phyloP scores from a whole-genome alignment of 2,329 filamentous ascomycete species.

The Pyricularia pennisetigena region DNA sequence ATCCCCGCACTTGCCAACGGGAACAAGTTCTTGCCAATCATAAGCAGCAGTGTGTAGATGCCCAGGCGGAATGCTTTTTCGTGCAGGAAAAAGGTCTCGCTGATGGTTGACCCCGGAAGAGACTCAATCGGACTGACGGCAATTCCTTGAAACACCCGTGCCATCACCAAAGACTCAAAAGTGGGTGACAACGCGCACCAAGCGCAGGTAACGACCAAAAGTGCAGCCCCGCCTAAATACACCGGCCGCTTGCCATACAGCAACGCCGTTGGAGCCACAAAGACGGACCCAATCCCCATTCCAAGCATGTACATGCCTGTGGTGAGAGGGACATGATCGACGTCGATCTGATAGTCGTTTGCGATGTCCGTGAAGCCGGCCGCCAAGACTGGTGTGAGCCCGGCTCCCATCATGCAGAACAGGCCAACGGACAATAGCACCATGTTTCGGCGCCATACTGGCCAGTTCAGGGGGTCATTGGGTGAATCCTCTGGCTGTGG shows the following conservation, averaged over 20 bases:
- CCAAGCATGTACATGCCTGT: constrained; percentile 94
- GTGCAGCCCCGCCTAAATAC: constrained; percentile 65
- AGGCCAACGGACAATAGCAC: constrained; percentile 77
- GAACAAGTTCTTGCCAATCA: constrained; percentile 86
- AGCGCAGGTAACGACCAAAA: constrained; percentile 68
- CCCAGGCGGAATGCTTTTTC: constrained; percentile 88
- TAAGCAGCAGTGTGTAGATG: constrained; percentile 80
- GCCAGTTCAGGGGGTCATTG: constrained; percentile 93
- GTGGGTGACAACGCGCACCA: constrained; percentile 84
- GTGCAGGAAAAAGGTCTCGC: constrained; percentile 93
- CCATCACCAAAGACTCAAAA: constrained; percentile 70
- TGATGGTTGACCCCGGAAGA: constrained; percentile 84
- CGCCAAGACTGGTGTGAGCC: constrained; percentile 82
- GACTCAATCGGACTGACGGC: constrained; percentile 87
- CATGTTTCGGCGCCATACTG: constrained; percentile 66
- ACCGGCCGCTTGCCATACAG: constrained; percentile 84
- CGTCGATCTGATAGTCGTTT: constrained; percentile 49
- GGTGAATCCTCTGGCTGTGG: constrained; percentile 85
- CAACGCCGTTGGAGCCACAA: constrained; percentile 86
- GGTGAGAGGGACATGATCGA: constrained; percentile 70
- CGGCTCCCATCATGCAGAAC: constrained; percentile 88
- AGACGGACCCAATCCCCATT: constrained; percentile 70
- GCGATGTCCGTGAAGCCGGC: constrained; percentile 83
- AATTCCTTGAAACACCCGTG: constrained; percentile 78
- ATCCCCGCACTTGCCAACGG: constrained; percentile 80